Evolutionary conservation across 495 filamentous ascomycete genomes (phyloP).

Genomic region (Neurospora sp.): DNA sequence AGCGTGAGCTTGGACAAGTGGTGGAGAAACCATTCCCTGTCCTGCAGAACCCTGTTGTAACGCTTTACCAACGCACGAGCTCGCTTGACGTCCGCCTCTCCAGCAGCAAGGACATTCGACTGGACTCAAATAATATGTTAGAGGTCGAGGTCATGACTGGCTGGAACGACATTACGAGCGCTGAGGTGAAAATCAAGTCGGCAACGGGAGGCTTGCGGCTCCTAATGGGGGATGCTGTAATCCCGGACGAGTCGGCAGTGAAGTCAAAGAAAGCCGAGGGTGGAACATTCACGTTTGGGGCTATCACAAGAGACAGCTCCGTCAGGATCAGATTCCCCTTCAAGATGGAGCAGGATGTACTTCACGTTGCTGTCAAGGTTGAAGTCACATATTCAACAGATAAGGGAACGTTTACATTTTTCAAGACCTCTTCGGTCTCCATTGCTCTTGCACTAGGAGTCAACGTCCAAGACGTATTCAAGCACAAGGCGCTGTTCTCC

Average conservation of each 20-base stretch:
- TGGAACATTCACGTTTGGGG: conserved; percentile 55
- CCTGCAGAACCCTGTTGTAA: conserved; percentile 33
- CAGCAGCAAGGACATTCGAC: conserved; percentile 50
- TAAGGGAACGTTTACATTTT: conserved; percentile 60
- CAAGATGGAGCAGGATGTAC: conserved; percentile 68
- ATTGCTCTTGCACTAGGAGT: conserved; percentile 76
- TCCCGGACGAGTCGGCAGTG: conserved; percentile 43
- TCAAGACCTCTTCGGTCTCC: conserved; percentile 50
- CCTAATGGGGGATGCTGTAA: conserved; percentile 57
- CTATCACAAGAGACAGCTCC: conserved; percentile 38
- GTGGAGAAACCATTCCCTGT: conserved; percentile 31
- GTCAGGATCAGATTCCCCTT: conserved; percentile 66
- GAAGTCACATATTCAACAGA: conserved; percentile 73
- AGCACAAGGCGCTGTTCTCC: conserved; percentile 69
- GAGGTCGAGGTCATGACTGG: conserved; percentile 67
- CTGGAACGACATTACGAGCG: conserved; percentile 60
- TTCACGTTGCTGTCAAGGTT: conserved; percentile 59
- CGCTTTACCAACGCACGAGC: conserved; percentile 38
- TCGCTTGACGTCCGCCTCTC: conserved; percentile 36
- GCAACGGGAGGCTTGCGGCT: conserved; percentile 83
- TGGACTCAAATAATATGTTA: conserved; percentile 65
- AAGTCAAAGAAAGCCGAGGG: conserved; percentile 41
- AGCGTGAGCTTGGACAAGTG: conserved; percentile 33
- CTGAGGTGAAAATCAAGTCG: conserved; percentile 63
- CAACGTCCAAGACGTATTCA: conserved; percentile 95